A percentile compares a stretch with the other conserved stretches of the same genome.
phyloP scores from a whole-genome alignment of 805 yeast genomes.

The Starmerella floris region DNA sequence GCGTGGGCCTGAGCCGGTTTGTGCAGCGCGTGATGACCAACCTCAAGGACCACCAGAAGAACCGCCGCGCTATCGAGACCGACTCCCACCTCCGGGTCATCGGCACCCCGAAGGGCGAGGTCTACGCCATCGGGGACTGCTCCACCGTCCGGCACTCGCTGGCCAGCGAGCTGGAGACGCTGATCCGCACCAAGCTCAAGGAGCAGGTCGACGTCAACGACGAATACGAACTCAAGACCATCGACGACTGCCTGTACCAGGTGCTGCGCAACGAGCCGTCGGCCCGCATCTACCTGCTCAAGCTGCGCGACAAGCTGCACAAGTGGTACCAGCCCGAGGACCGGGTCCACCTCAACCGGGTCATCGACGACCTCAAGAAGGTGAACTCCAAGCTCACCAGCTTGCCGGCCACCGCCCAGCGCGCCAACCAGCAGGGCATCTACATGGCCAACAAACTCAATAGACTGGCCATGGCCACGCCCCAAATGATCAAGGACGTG shows the following conservation, averaged over 20 bases:
- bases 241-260: conserved; percentile 12
- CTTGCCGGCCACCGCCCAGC: conserved; percentile 61
- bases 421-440: conserved; percentile 59
- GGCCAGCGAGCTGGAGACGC: conserved; percentile 42
- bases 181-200: conserved; percentile 34
- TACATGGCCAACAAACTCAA: conserved; percentile 50
- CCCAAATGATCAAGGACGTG: conserved; percentile 26
- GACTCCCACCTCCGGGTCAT: conserved; percentile 58
- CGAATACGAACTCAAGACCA: conserved; percentile 13
- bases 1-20: conserved; percentile 53
- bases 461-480: conserved; percentile 31
- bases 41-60: conserved; percentile 39
- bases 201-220: conserved; percentile 28
- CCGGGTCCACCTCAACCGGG: conserved; percentile 37
- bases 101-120: conserved; percentile 56
- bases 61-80: conserved; percentile 60
- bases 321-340: conserved; percentile 17
- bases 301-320: conserved; percentile 17
- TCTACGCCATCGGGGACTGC: conserved; percentile 63
- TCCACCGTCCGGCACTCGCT: conserved; percentile 50
- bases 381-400: conserved; percentile 53
- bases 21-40: conserved; percentile 42
- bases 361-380: conserved; percentile 38
- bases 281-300: conserved; percentile 19
- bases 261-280: conserved; percentile 18